These are phyloP conservation scores for Hanseniaspora guilliermondii DNA, from an alignment of 805 yeast species.

Conservation along the genomic window DNA sequence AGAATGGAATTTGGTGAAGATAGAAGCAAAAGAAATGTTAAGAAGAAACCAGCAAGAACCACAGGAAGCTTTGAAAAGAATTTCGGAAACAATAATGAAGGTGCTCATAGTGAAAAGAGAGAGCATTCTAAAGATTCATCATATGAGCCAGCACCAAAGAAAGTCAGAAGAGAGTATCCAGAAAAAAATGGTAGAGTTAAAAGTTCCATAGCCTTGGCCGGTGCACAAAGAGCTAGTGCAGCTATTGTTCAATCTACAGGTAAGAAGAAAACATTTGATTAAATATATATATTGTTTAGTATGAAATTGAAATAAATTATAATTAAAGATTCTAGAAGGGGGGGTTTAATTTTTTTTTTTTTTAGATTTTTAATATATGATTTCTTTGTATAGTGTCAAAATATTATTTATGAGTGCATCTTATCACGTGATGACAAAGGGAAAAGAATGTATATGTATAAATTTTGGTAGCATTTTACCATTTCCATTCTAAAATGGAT, in stretches of 20 bases:
- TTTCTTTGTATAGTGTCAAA: no score
- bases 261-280: slow-evolving; percentile 65
- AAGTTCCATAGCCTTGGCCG: slow-evolving; percentile 77
- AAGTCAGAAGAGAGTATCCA: slow-evolving; percentile 15
- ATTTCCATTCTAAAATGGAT: no score
- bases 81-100: slow-evolving; percentile 13
- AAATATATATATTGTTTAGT: slow-evolving; percentile 7
- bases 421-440: no score
- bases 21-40: slow-evolving; percentile 64
- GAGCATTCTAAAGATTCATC: slow-evolving; percentile 15
- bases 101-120: slow-evolving; percentile 13
- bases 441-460: no score
- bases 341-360: no score
- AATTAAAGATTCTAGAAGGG: neutral
- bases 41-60: slow-evolving; percentile 17
- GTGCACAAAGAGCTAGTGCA: slow-evolving; percentile 78
- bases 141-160: slow-evolving; percentile 16
- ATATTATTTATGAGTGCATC: no score
- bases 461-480: no score
- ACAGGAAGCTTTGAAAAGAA: slow-evolving; percentile 12
- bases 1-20: slow-evolving; percentile 93
- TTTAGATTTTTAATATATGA: no score
- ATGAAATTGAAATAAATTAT: neutral
- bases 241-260: slow-evolving; percentile 87
- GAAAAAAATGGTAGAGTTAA: slow-evolving; percentile 40